phyloP scores from a whole-genome alignment of 306 rosid species.

The Casuarina cunninghamiana region DNA sequence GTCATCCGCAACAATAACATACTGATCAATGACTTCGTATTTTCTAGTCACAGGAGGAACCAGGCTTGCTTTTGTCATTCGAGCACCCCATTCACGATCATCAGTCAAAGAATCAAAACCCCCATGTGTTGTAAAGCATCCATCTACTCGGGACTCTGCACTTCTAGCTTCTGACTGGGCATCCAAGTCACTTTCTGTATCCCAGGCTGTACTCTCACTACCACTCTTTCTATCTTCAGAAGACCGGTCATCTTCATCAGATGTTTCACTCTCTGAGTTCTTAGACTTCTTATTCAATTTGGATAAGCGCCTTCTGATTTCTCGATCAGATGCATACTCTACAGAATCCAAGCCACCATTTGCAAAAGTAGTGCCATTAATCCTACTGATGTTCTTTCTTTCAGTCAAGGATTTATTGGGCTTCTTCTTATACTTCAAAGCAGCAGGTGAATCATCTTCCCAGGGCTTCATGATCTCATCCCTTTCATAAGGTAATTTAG shows the following conservation, averaged over 20 bases:
- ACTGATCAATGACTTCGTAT: slow-evolving; percentile 86
- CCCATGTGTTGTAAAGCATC: slow-evolving; percentile 49
- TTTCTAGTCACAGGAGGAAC: slow-evolving; percentile 99
- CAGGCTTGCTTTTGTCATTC: slow-evolving; percentile 97
- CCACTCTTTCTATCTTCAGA: slow-evolving; percentile 73
- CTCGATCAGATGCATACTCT: slow-evolving; percentile 83
- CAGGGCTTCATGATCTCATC: slow-evolving; percentile 56
- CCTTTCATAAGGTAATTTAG: slow-evolving; percentile 58
- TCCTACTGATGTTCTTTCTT: slow-evolving; percentile 65
- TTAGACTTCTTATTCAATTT: slow-evolving; percentile 72
- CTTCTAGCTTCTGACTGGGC: slow-evolving; percentile 45
- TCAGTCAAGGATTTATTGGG: slow-evolving; percentile 54
- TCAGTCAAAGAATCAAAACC: slow-evolving; percentile 57
- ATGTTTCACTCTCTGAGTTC: slow-evolving; percentile 89
- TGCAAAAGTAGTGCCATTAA: slow-evolving; percentile 53
- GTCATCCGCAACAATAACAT: slow-evolving; percentile 81
- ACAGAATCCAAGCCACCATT: slow-evolving; percentile 60
- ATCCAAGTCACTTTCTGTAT: slow-evolving; percentile 70
- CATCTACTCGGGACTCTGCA: slow-evolving; percentile 56
- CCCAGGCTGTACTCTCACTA: slow-evolving; percentile 63
- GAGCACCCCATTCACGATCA: slow-evolving; percentile 99
- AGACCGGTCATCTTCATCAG: slow-evolving; percentile 79
- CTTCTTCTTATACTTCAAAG: slow-evolving; percentile 73
- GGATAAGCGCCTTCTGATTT: slow-evolving; percentile 76
- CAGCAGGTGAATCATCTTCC: slow-evolving; percentile 55